Evolutionary conservation across 768 basidiomycete species (phyloP), one percentile per base, ranked within the genome.

Genomic region (Pisolithus orientalis): DNA sequence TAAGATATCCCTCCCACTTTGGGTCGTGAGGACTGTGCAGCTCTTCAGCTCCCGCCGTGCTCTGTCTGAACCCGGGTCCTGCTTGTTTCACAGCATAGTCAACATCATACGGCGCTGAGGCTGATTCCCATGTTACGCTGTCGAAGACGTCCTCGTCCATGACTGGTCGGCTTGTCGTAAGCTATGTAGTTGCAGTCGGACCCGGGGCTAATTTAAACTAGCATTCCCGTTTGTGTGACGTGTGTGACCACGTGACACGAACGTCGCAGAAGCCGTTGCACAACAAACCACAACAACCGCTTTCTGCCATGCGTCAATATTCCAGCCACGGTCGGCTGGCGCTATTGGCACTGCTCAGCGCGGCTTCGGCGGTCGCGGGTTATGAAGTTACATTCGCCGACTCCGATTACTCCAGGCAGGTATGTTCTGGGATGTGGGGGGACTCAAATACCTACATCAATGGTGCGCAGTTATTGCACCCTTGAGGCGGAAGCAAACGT

Each of bases 341-440:
- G 54, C 50, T 65, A 52, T 17, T 62, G 51, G 60, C 53, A 9
- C 47, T 62, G 54, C 59, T 70, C 51, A 65, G 72, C 53, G 52
- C 71, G 42, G 58, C 71, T 38, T 65, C 67, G 39, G 65, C 67
- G 50, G 71, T 63, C 39, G 57, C 66, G 49, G 82, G 80, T 13
- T 89, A 80, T 70, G 76, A 85, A 52, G 81, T 82, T 44, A 72
- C 82, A 21, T 79, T 94, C 37, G 66, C 79, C 31, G 87, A 87
- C 68, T 82, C 80, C 66, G 91, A 93, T 70, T 85, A 84, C 71
- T 80, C 87, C 31, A 81, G 90, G 45, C 93, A 98, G 75, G 85
- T 87, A 67, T 98, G 94, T 71, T 91, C 88, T 55, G 94, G 94
- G 49, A 95, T 98, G 91, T 98, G 90, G 84, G 88, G 81, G 27